phyloP scores from a whole-genome alignment of 208 protist species.

The Leishmania martiniquensis region DNA sequence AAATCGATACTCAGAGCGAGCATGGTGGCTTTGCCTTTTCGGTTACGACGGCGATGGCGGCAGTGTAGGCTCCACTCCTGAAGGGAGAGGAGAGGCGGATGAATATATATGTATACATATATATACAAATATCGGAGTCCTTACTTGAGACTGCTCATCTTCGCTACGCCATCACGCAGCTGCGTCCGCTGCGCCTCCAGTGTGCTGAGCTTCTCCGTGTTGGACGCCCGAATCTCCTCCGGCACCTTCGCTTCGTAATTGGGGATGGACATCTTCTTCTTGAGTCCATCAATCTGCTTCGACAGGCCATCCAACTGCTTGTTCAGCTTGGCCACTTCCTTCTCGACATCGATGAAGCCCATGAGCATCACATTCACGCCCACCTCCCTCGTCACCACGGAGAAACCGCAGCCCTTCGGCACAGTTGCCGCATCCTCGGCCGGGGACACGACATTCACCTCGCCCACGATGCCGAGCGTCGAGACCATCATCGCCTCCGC shows the following conservation, averaged over 20 bases:
- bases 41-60: background rate
- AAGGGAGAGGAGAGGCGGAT: no score
- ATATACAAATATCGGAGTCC: no score
- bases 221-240: constrained; percentile 70
- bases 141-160: constrained; percentile 67
- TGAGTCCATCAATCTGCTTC: constrained; percentile 84
- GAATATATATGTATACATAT: background rate
- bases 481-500: constrained; percentile 65
- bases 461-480: constrained; percentile 83
- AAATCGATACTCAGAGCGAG: background rate
- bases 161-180: constrained; percentile 67
- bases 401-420: constrained; percentile 87
- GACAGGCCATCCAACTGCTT: constrained; percentile 78
- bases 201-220: constrained; percentile 80
- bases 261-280: constrained; percentile 89
- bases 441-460: constrained; percentile 59
- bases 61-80: background rate
- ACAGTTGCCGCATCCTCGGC: constrained; percentile 51
- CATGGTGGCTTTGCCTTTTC: background rate
- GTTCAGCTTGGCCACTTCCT: constrained; percentile 88
- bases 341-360: constrained; percentile 91
- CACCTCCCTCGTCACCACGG: constrained; percentile 83
- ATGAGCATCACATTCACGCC: constrained; percentile 90
- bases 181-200: constrained; percentile 74
- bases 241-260: constrained; percentile 94